Evolutionary conservation across 2,329 filamentous ascomycete genomes (phyloP).

Genomic region (Hymenoscyphus infarciens): DNA sequence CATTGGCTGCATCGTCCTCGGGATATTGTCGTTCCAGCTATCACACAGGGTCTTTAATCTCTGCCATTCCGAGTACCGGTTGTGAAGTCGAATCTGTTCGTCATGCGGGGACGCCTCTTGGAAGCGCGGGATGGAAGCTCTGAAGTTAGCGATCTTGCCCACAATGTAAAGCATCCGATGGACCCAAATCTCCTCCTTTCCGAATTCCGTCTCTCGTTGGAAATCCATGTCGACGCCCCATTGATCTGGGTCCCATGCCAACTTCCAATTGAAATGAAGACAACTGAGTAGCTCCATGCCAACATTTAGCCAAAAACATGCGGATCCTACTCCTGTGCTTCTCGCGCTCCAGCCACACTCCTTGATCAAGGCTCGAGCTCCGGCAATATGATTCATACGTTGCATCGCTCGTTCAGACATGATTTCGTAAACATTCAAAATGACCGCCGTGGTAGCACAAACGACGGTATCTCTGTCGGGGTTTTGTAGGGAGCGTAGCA

Average conservation of each 20-base stretch:
- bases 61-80: conserved; percentile 72
- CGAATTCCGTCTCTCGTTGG: conserved; percentile 50
- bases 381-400: conserved; percentile 86
- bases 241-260: conserved; percentile 84
- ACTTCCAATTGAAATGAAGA: conserved; percentile 80
- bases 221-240: conserved; percentile 86
- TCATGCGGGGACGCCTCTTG: conserved; percentile 57
- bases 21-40: conserved; percentile 74
- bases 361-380: conserved; percentile 79
- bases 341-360: conserved; percentile 86
- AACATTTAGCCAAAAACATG: conserved; percentile 93
- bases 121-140: conserved; percentile 62
- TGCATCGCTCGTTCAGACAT: conserved; percentile 79
- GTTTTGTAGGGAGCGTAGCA: conserved; percentile 75
- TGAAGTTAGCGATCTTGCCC: conserved; percentile 82
- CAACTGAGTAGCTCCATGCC: conserved; percentile 88
- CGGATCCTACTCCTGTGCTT: conserved; percentile 73
- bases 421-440: conserved; percentile 88
- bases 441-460: conserved; percentile 81
- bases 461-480: conserved; percentile 79
- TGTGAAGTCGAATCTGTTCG: conserved; percentile 60
- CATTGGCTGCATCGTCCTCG: conserved; percentile 82
- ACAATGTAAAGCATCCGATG: conserved; percentile 86
- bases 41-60: conserved; percentile 78
- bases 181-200: conserved; percentile 79